These are phyloP conservation scores for Candida labiduridarum DNA, from an alignment of 1,139 yeast genomes.

Conservation along the genomic window DNA sequence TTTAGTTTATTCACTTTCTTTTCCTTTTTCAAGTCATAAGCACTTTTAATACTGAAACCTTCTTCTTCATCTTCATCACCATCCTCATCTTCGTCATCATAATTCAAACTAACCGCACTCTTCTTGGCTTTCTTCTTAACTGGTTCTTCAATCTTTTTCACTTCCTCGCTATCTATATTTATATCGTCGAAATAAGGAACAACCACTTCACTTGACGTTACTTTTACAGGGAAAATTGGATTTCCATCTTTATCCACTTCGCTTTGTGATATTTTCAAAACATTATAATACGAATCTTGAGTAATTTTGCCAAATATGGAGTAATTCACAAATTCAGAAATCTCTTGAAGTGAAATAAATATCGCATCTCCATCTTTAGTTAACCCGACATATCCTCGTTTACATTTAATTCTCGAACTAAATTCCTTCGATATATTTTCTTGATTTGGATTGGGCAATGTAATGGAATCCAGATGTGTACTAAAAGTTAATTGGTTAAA, in stretches of 20 bases:
- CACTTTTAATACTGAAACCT: slow-evolving; percentile 48
- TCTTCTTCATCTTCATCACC: slow-evolving; percentile 34
- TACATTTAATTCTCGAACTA: slow-evolving; percentile 56
- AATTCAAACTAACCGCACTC: slow-evolving; percentile 20
- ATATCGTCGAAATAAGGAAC: slow-evolving; percentile 56
- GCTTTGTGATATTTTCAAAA: slow-evolving; percentile 52
- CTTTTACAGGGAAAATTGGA: slow-evolving; percentile 56
- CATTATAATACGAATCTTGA: slow-evolving; percentile 57
- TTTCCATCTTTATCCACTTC: slow-evolving; percentile 45
- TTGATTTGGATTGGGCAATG: slow-evolving; percentile 25
- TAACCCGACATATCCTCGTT: slow-evolving; percentile 42
- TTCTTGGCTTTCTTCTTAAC: slow-evolving; percentile 20
- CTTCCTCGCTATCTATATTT: slow-evolving; percentile 10
- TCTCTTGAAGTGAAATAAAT: slow-evolving; percentile 8
- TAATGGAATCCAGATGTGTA: slow-evolving; percentile 24
- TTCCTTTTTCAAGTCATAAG: slow-evolving; percentile 42
- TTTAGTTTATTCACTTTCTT: neutral
- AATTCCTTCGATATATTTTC: slow-evolving; percentile 47
- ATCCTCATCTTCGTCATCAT: slow-evolving; percentile 32
- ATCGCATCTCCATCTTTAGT: slow-evolving; percentile 21
- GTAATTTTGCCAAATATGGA: slow-evolving; percentile 66
- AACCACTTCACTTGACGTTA: slow-evolving; percentile 43
- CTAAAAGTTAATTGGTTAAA: slow-evolving; percentile 46
- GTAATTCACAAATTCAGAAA: slow-evolving; percentile 13
- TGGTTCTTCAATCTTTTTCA: slow-evolving; percentile 11